Base-by-base conservation (phyloP, 176 grass and related monocot species). In the Musa acuminata region DNA sequence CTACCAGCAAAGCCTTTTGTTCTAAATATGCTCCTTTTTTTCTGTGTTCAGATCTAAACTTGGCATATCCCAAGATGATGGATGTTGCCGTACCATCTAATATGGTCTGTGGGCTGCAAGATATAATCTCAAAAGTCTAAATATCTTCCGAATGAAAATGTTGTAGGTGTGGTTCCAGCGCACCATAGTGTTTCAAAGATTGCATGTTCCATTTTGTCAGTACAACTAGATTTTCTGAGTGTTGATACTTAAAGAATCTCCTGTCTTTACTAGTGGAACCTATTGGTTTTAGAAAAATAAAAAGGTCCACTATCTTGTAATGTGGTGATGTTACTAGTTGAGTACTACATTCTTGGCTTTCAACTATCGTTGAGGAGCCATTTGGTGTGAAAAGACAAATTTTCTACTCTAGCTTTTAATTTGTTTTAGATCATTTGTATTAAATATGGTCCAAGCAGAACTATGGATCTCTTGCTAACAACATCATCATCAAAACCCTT, bases 31-130 rank as follows among this genome's bases (percentile, higher is more conserved):
- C 43, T 66, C 9, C 35, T 60, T 81, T 35, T 90, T 11, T 69
- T 63, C 80, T 52, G 63, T 89, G n/a, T 8, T 3, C 87, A 98
- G 90, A 87, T 82, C 81, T 98, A 69, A 94, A 91, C 54, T 76
- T 98, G 82, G 3, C 84, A 48, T 94, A 91, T 80, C 90, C 95
- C 52, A 98, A 91, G 88, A 98, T 93, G 88, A 98, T 98, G 7
- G 90, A 93, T 71, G 78, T 85, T n/a, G 90, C 90, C 35, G 84
- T 98, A 52, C 90, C 85, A 6, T 85, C 87, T 69, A 98, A 98
- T 80, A 74, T 90, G 87, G 73, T 88, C 55, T 91, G 94, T 71
- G 94, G 90, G 29, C 71, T 98, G 64, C 90, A 93, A 85, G 94
- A 98, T 83, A 69, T 48, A 3, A 79, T 76, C 29, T 52, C 87